Conservation (phyloP, 176 grass and related monocot genomes). For the Secale cereale region DNA sequence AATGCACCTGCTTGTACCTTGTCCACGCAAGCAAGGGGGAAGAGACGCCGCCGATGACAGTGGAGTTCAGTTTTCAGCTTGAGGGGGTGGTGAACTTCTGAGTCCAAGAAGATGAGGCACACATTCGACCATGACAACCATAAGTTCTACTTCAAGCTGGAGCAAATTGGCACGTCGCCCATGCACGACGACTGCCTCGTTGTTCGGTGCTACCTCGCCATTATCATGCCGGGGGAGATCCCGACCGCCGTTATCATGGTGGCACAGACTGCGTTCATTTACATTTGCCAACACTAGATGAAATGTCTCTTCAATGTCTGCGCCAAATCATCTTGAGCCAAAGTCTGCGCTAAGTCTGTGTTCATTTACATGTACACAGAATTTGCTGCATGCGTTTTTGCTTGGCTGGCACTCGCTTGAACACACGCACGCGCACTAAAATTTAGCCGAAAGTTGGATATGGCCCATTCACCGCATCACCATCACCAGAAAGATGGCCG, state of each 20-base stretch:
- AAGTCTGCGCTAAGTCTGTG: too few relatives aligned
- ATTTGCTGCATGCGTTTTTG: not conserved
- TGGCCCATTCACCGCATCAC: not conserved
- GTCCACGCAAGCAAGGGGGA: too few relatives aligned
- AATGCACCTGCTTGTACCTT: not conserved
- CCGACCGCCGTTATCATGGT: not conserved
- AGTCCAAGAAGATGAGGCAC: not conserved
- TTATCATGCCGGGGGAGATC: not conserved
- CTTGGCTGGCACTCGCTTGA: too few relatives aligned
- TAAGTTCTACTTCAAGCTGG: too few relatives aligned
- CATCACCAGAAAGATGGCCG: not conserved
- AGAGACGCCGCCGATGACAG: not conserved
- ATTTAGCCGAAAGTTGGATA: not conserved
- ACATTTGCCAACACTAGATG: too few relatives aligned
- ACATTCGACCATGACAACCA: not conserved
- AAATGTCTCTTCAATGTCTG: not conserved
- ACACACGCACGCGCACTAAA: not conserved
- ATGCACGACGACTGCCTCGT: not conserved
- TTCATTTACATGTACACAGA: not conserved
- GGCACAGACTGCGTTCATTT: not conserved
- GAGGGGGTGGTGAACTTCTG: not conserved
- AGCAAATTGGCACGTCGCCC: not conserved
- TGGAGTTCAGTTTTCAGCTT: not conserved
- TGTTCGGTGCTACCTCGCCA: not conserved
- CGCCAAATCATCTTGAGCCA: too few relatives aligned